These are phyloP conservation scores for apple (Malus domestica) DNA, from an alignment of 306 rosid species.

Conservation along the genomic window DNA sequence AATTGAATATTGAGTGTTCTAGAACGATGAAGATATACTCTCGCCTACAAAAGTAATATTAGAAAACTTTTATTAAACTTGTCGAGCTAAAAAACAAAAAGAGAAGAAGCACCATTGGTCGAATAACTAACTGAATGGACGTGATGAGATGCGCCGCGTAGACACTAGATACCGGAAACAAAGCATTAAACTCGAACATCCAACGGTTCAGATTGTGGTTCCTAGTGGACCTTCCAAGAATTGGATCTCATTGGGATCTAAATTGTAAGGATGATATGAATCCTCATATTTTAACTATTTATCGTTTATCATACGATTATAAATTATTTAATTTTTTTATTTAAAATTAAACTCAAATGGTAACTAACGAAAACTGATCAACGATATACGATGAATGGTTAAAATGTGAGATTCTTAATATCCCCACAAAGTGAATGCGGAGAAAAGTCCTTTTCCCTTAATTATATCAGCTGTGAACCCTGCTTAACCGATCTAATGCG, in stretches of 20 bases:
- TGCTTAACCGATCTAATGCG: not conserved
- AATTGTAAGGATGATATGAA: fast-evolving
- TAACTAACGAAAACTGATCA: too few relatives aligned
- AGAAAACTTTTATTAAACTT: not conserved
- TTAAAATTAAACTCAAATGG: too few relatives aligned
- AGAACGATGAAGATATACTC: not conserved
- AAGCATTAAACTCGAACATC: not conserved
- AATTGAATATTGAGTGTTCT: not conserved
- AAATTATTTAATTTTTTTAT: too few relatives aligned
- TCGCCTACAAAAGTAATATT: not conserved
- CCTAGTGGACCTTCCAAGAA: not conserved
- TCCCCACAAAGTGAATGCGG: too few relatives aligned
- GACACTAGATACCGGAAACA: not conserved
- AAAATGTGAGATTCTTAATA: too few relatives aligned
- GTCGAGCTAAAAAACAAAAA: not conserved
- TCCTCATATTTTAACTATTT: fast-evolving
- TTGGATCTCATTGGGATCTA: too few relatives aligned
- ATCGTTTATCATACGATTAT: too few relatives aligned
- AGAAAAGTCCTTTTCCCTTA: too few relatives aligned
- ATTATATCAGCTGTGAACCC: not conserved
- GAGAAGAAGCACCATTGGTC: not conserved
- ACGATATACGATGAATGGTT: too few relatives aligned
- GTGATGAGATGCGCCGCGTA: not conserved
- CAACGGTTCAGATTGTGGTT: not conserved
- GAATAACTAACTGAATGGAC: not conserved